Evolutionary conservation across 225 moss, liverwort and hornwort species (phyloP).

Genomic region (Pseudisothecium myosuroides): DNA sequence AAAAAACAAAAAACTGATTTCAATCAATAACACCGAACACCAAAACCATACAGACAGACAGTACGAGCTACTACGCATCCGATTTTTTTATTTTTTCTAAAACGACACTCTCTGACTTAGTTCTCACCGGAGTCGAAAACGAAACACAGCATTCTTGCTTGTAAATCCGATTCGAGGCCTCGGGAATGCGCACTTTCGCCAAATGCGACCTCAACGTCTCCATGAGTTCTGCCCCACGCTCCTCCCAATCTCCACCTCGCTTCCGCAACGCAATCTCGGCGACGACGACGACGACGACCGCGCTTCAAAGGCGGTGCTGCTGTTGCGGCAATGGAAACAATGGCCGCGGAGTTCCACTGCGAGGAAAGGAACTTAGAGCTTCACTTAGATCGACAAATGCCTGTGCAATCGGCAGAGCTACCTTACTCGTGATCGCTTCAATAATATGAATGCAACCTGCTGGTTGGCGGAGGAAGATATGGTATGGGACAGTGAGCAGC

Average conservation of each 20-base stretch:
- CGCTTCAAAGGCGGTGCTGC: not conserved
- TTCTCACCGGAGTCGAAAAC: conserved; percentile 79
- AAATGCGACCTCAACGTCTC: conserved; percentile 70
- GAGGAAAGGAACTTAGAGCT: not conserved
- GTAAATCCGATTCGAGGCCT: conserved; percentile 91
- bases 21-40: not conserved
- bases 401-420: not conserved
- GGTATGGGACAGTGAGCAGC: not conserved
- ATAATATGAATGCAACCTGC: not conserved
- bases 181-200: conserved; percentile 84
- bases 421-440: not conserved
- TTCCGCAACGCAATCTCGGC: conserved; percentile 10
- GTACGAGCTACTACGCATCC: not conserved
- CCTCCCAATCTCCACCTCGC: not conserved
- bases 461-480: not conserved
- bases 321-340: not conserved
- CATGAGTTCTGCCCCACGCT: conserved; percentile 22
- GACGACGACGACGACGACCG: not conserved
- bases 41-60: not conserved
- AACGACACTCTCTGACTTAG: not conserved
- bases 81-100: not conserved
- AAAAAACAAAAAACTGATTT: not conserved
- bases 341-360: not conserved
- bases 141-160: conserved; percentile 99
- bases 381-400: not conserved